Evolutionary conservation across 176 grass and related monocot genomes (phyloP), one percentile per base, ranked within the genome.

Genomic region (Poa pratensis): DNA sequence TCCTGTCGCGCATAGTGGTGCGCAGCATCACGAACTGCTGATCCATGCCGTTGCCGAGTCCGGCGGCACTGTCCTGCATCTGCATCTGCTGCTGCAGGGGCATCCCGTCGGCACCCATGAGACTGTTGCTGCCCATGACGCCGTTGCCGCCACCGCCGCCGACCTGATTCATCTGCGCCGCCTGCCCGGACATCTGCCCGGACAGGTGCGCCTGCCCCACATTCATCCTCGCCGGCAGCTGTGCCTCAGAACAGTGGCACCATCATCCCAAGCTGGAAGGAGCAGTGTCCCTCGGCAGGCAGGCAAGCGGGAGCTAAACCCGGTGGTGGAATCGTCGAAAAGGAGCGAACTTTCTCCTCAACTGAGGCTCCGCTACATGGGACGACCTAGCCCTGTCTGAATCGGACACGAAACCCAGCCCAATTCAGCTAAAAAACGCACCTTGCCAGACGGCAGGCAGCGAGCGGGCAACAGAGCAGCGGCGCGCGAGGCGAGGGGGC

Each of bases 171-270:
- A 84, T 84, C 85, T 89, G 82, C 27, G 81, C 42, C 5, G 77
- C 86, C 82, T 90, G 87, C 37, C 84, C 90, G 0, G 89, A 89
- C 81, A 94, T 89, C 83, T 91, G 86, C 46, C 88, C 90, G 19
- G 82, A 82, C 87, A 94, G 86, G 86, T 88, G 93, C 20, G 93
- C 82, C 83, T 90, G 93, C 32, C 85, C 89, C 52, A 89, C 82
- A 92, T 94, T 92, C 93, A 94, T 94, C 53, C 80, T 90, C 5
- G 14, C 60, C 0, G 9, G 51, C 9, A 28, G 76, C 28, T 1
- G 7, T 67, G 49, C 76, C 30, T 87, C 85, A 87, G 89, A 58
- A 6, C 24, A 30, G 1, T 3, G 35, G n/a, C 5, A 13, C 5
- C 2, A 4, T 16, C 81, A 87, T 77, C 52, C 20, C 62, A n/a